Evolutionary conservation across 2,329 filamentous ascomycete species (phyloP).

Genomic region (Aspergillus sp.): DNA sequence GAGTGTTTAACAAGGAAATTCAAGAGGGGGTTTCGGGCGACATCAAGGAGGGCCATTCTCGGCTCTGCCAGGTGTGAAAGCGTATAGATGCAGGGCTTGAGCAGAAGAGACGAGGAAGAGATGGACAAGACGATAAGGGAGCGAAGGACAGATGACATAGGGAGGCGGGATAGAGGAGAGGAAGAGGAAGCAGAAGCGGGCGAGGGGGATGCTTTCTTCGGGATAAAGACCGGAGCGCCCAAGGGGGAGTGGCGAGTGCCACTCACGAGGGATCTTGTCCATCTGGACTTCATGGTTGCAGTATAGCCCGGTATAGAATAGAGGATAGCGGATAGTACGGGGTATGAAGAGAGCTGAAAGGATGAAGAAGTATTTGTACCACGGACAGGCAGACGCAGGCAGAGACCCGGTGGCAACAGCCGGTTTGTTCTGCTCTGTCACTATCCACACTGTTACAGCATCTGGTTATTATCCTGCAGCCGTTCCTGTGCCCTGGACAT

Average conservation of each 20-base stretch:
- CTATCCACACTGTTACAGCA: too few relatives aligned
- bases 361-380: background rate
- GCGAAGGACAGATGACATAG: slow-evolving; percentile 30
- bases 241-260: slow-evolving; percentile 27
- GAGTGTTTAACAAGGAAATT: slow-evolving; percentile 39
- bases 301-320: background rate
- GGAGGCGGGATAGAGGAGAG: slow-evolving; percentile 29
- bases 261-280: slow-evolving; percentile 15
- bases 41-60: slow-evolving; percentile 38
- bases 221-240: slow-evolving; percentile 4
- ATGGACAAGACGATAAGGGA: slow-evolving; percentile 31
- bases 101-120: slow-evolving; percentile 45
- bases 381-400: background rate
- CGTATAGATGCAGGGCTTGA: slow-evolving; percentile 62
- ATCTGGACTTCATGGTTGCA: slow-evolving; percentile 16
- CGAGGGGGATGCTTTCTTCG: slow-evolving; percentile 5
- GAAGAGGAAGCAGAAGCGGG: slow-evolving; percentile 12
- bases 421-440: background rate
- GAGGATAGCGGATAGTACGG: background rate
- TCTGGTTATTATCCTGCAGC: too few relatives aligned
- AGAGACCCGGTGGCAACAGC: slow-evolving; percentile 12
- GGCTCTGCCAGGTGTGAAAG: slow-evolving; percentile 51
- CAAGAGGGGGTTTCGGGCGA: slow-evolving; percentile 42
- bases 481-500: too few relatives aligned
- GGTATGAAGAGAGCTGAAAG: background rate